A percentile compares a stretch with the other conserved stretches of the same genome.
Evolutionary conservation across 129 eudicot genomes (phyloP).

Genomic region (Centella asiatica): DNA sequence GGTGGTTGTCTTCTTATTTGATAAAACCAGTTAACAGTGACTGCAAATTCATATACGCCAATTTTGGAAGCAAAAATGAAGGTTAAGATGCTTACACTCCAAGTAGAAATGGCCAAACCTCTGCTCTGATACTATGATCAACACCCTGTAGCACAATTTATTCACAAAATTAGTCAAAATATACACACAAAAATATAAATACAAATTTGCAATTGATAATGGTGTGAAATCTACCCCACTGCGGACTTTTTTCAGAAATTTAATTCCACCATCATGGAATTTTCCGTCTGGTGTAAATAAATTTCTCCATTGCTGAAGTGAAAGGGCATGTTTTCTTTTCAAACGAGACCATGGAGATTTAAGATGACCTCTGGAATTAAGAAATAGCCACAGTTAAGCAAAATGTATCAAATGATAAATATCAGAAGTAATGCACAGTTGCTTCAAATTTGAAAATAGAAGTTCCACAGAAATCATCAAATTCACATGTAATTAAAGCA

Average conservation of each 20-base stretch:
- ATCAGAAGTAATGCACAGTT: neutral
- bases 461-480: neutral
- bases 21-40: neutral
- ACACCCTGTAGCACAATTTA: constrained; percentile 49
- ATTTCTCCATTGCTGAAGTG: constrained; percentile 63
- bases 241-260: constrained; percentile 77
- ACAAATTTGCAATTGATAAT: constrained; percentile 1
- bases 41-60: neutral
- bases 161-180: constrained; percentile 1
- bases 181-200: neutral
- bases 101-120: constrained; percentile 97
- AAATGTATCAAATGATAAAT: neutral
- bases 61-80: neutral
- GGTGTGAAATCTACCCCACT: constrained; percentile 51
- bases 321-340: constrained; percentile 61
- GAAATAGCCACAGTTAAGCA: neutral
- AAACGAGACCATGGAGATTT: constrained; percentile 96
- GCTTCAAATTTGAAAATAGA: neutral
- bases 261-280: constrained; percentile 58
- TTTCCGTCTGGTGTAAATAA: constrained; percentile 70
- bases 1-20: neutral
- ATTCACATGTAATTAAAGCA: neutral
- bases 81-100: constrained; percentile 69
- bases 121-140: constrained; percentile 77
- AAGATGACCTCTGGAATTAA: constrained; percentile 61